These are phyloP conservation scores for Globisporangium paddicum DNA, from an alignment of 352 stramenopile species.

Conservation along the genomic window DNA sequence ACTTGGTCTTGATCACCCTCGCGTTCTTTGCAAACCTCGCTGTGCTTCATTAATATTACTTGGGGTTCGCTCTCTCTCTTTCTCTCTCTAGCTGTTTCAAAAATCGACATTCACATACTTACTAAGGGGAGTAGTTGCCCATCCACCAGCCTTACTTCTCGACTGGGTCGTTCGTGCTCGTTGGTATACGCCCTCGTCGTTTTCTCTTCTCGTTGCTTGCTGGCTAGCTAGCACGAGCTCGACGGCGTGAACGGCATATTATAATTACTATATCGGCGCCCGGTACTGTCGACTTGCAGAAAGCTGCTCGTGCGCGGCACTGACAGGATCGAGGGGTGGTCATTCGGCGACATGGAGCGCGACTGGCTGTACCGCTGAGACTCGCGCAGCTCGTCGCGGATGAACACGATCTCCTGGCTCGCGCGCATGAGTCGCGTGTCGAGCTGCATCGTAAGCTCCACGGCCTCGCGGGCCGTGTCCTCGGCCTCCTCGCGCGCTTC, in stretches of 20 bases:
- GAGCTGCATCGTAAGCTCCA: slow-evolving; percentile 64
- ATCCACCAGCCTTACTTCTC: neutral
- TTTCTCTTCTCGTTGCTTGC: neutral
- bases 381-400: slow-evolving; percentile 22
- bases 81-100: neutral
- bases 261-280: slow-evolving; percentile 6
- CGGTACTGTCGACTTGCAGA: neutral
- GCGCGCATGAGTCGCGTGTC: slow-evolving; percentile 69
- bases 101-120: slow-evolving; percentile 8
- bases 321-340: neutral
- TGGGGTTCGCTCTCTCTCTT: neutral
- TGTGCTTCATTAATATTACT: slow-evolving; percentile 9
- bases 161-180: neutral
- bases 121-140: neutral
- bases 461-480: slow-evolving; percentile 61
- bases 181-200: neutral
- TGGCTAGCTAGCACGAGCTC: slow-evolving; percentile 6
- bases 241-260: slow-evolving; percentile 5
- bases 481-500: slow-evolving; percentile 75
- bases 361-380: slow-evolving; percentile 9
- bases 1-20: no score
- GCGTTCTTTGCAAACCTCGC: neutral
- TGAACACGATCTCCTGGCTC: slow-evolving; percentile 35
- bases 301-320: neutral
- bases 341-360: slow-evolving; percentile 8